Conservation (phyloP, 2,329 filamentous ascomycete genomes). For the Fusarium ambrosium region DNA sequence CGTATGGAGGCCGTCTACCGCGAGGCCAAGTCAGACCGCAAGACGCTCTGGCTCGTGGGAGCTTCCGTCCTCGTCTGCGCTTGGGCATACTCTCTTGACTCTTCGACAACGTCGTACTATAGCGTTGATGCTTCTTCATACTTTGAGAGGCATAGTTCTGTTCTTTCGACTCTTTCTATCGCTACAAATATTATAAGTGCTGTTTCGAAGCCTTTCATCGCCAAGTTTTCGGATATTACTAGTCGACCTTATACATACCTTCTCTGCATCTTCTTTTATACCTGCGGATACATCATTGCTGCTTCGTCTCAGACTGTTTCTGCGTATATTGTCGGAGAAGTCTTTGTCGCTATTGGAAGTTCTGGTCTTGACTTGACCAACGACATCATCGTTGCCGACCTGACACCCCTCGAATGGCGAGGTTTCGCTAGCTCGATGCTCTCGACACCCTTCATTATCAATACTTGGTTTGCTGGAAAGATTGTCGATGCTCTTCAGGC, state of each 20-base stretch:
- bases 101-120: conserved; percentile 48
- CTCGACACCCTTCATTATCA: conserved; percentile 53
- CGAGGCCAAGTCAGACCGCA: conserved; percentile 43
- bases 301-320: conserved; percentile 66
- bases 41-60: conserved; percentile 46
- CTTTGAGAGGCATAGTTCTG: conserved; percentile 47
- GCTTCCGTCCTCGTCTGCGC: conserved; percentile 50
- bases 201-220: conserved; percentile 71
- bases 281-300: conserved; percentile 69
- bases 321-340: conserved; percentile 65
- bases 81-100: conserved; percentile 50
- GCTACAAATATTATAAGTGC: conserved; percentile 59
- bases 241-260: conserved; percentile 72
- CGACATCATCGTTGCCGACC: conserved; percentile 74
- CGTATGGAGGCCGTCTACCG: conserved; percentile 51
- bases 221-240: conserved; percentile 73
- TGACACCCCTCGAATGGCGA: conserved; percentile 62
- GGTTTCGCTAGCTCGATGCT: conserved; percentile 51
- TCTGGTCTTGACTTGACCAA: conserved; percentile 72
- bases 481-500: conserved; percentile 56
- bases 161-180: conserved; percentile 47
- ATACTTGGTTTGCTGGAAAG: conserved; percentile 56
- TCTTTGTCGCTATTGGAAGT: conserved; percentile 71
- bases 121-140: conserved; percentile 44
- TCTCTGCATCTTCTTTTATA: conserved; percentile 66